Conservation (phyloP, 129 eudicot genomes). For the Helichrysum umbraculigerum region DNA sequence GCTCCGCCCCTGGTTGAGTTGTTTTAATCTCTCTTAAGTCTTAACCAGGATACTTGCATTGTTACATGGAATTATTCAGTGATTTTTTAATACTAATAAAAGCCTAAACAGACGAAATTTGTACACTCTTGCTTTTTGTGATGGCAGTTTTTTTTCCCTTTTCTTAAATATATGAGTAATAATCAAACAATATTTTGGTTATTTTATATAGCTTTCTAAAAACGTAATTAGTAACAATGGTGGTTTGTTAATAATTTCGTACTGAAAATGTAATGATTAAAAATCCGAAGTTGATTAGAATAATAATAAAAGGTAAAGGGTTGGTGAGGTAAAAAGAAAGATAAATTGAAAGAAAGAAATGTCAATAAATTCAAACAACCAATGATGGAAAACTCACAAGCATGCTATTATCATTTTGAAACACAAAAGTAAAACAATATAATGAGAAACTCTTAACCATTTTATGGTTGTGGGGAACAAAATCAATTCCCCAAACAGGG, state of each 20-base stretch:
- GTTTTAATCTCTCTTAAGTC: no score
- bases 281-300: conserved; percentile 30
- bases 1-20: no score
- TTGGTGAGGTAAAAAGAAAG: conserved; percentile 24
- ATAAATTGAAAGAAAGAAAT: not conserved
- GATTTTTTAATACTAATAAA: no score
- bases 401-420: conserved; percentile 48
- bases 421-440: conserved; percentile 48
- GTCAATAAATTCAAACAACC: conserved; percentile 45
- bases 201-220: not conserved
- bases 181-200: not conserved
- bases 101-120: no score
- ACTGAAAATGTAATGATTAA: conserved; percentile 16
- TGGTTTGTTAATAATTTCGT: not conserved
- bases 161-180: no score
- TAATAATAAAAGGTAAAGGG: conserved; percentile 31
- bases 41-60: no score
- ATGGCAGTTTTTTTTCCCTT: no score
- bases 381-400: conserved; percentile 48
- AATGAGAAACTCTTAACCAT: conserved; percentile 40
- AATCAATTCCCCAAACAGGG: conserved; percentile 56
- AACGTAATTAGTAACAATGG: not conserved
- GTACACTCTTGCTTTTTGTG: no score
- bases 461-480: conserved; percentile 60
- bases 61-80: no score